phyloP scores from a whole-genome alignment of 2,329 filamentous ascomycete genomes.

The Penicillium sp. region DNA sequence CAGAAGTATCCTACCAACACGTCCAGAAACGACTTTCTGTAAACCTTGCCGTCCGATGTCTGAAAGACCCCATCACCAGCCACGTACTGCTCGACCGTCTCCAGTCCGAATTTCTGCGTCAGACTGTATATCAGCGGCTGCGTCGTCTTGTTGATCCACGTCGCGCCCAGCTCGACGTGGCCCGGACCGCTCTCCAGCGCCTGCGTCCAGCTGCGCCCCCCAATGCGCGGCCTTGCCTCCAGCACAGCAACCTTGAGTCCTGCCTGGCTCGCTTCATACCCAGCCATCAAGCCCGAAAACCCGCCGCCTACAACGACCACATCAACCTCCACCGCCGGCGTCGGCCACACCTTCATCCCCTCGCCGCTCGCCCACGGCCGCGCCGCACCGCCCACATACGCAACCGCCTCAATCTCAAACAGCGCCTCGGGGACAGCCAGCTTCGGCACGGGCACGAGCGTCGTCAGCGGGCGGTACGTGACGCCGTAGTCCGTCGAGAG shows the following conservation, averaged over 20 bases:
- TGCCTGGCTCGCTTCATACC: conserved; percentile 29
- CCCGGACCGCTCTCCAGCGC: conserved; percentile 24
- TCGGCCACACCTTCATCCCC: conserved; percentile 17
- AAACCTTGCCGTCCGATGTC: conserved; percentile 29
- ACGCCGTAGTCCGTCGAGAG: neutral
- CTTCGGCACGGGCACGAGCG: conserved; percentile 40
- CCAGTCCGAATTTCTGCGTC: conserved; percentile 26
- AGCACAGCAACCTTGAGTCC: conserved; percentile 44
- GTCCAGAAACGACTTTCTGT: too few species aligned
- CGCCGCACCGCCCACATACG: conserved; percentile 12
- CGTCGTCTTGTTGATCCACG: conserved; percentile 58
- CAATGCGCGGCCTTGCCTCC: conserved; percentile 49
- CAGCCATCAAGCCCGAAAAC: conserved; percentile 37
- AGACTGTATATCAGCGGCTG: conserved; percentile 46
- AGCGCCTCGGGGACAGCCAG: conserved; percentile 38
- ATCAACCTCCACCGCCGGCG: conserved; percentile 13
- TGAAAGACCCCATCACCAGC: conserved; percentile 44
- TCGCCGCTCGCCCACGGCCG: conserved; percentile 2
- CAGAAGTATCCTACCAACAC: too few species aligned
- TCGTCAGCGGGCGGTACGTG: conserved; percentile 41
- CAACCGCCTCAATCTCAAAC: conserved; percentile 45
- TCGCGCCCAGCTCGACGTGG: conserved; percentile 52
- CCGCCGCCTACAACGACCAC: conserved; percentile 46
- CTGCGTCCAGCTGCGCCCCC: conserved; percentile 50
- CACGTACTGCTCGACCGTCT: conserved; percentile 48